These are phyloP conservation scores for Mycena chlorophos DNA, from an alignment of 768 basidiomycete genomes.

Conservation along the genomic window DNA sequence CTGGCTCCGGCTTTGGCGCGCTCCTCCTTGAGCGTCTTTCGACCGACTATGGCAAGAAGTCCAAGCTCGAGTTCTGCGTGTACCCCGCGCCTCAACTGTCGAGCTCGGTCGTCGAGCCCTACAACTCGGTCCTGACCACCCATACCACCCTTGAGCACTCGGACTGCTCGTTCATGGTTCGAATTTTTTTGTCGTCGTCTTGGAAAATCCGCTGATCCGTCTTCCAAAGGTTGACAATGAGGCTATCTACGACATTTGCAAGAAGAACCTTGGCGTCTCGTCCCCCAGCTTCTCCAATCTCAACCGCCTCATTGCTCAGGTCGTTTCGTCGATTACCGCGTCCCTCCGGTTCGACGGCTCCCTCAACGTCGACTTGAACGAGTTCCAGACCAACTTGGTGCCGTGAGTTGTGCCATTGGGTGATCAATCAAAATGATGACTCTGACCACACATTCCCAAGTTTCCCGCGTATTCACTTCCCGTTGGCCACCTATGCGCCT, in stretches of 20 bases:
- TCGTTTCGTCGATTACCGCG: slow-evolving; percentile 96
- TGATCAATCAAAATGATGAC: slow-evolving; percentile 13
- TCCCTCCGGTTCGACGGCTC: slow-evolving; percentile 97
- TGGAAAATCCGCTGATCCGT: background rate
- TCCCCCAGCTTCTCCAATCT: slow-evolving; percentile 91
- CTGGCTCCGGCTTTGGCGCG: slow-evolving; percentile 98
- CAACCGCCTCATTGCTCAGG: slow-evolving; percentile 96
- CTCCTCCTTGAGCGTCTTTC: slow-evolving; percentile 96
- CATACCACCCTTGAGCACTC: slow-evolving; percentile 99
- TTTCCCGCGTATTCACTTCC: slow-evolving; percentile 99
- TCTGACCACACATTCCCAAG: slow-evolving; percentile 39
- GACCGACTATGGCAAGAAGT: slow-evolving; percentile 99
- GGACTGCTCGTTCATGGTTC: slow-evolving; percentile 99
- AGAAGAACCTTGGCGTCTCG: slow-evolving; percentile 83
- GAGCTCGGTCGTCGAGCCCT: slow-evolving; percentile 97
- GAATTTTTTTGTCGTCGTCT: slow-evolving; percentile 20
- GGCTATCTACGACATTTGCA: slow-evolving; percentile 99
- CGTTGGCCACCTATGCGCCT: slow-evolving; percentile 93
- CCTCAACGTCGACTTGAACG: slow-evolving; percentile 94
- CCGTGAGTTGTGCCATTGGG: slow-evolving; percentile 66
- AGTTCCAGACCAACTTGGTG: slow-evolving; percentile 98
- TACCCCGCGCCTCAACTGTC: slow-evolving; percentile 94
- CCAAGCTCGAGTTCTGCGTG: slow-evolving; percentile 97
- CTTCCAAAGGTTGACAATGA: slow-evolving; percentile 91
- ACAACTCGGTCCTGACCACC: slow-evolving; percentile 96